Base-by-base conservation (phyloP, 2,329 filamentous ascomycete species). In the Xylaria sp. region DNA sequence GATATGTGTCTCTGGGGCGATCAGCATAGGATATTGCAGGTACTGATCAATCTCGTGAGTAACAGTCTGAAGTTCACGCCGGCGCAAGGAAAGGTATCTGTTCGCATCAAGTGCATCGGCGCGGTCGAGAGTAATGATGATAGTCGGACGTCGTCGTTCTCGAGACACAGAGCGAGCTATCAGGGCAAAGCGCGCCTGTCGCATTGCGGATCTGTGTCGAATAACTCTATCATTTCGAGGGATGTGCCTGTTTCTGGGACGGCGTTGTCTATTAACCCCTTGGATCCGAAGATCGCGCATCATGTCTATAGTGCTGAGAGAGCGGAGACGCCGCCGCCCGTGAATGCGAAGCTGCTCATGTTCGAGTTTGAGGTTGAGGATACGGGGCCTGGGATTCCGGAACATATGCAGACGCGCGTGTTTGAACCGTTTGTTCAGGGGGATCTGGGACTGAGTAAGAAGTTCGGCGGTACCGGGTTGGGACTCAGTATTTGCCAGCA, bases 341-440 rank as follows among this genome's bases (percentile, higher is more conserved):
- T 79, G 0, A 80, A 81, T 59, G 83, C 88, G 10, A 86, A 82
- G 70, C 82, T 83, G n/a, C 83, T 90, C 57, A 71, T 85, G 8
- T 96, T 96, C 67, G 89, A 95, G 69, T 96, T 96, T 62, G 89
- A 95, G 70, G 91, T 96, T 0, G 82, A 91, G 70, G 92, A 97
- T 66, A 93, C 87, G 0, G 92, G 92, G 0, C 92, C 91, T 0
- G 92, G 92, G 34, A 96, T 96, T 58, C 85, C 91, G 0, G 83
- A 86, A 5, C 78, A 88, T 64, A 83, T 95, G 73, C 91, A 92
- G 67, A 80, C 90, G 59, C 87, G 87, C 66, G 91, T 97, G 8
- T 97, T 97, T 71, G 92, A 96, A 72, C 92, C 92, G 0, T 97
- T 97, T 70, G 90, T 96, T 0, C 92, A 97, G 73, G 92, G 90